Conservation (phyloP, 2,329 filamentous ascomycete species). For the Fusarium phyllophilum region DNA sequence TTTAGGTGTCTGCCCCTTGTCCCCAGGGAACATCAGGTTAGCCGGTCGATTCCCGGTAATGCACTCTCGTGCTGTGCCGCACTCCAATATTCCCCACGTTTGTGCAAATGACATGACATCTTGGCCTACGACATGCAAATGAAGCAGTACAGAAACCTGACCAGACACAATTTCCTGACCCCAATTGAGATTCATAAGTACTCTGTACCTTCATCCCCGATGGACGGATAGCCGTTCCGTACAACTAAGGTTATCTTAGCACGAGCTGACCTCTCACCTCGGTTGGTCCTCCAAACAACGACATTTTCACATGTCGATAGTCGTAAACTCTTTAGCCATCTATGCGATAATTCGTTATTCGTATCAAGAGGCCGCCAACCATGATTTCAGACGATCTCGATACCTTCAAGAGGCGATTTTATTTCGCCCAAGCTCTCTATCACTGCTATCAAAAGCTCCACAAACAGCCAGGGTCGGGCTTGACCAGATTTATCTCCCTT, state of each 20-base stretch:
- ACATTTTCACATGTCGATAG: conserved; percentile 28
- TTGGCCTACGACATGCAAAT: conserved; percentile 13
- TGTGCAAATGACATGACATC: background rate
- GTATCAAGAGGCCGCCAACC: conserved; percentile 1
- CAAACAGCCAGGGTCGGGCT: conserved; percentile 17
- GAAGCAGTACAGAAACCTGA: conserved; percentile 10
- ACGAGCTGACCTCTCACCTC: conserved; percentile 25
- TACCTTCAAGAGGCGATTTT: background rate
- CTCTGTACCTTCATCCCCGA: background rate
- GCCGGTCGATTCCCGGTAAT: background rate
- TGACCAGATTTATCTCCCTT: conserved; percentile 33
- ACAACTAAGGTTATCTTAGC: conserved; percentile 39
- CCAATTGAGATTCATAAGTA: conserved; percentile 7
- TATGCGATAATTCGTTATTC: conserved; percentile 13
- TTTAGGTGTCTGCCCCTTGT: conserved; percentile 6
- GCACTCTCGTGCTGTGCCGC: conserved; percentile 6
- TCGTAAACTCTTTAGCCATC: conserved; percentile 5
- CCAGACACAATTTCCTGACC: background rate
- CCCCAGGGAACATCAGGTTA: conserved; percentile 13
- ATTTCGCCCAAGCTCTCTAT: background rate
- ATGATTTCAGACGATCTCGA: background rate
- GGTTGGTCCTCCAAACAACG: conserved; percentile 4
- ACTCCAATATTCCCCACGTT: conserved; percentile 21
- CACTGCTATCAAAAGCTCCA: conserved; percentile 20
- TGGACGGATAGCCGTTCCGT: conserved; percentile 1